phyloP scores from a whole-genome alignment of 345 rosid genomes.

The Aurinia saxatilis region DNA sequence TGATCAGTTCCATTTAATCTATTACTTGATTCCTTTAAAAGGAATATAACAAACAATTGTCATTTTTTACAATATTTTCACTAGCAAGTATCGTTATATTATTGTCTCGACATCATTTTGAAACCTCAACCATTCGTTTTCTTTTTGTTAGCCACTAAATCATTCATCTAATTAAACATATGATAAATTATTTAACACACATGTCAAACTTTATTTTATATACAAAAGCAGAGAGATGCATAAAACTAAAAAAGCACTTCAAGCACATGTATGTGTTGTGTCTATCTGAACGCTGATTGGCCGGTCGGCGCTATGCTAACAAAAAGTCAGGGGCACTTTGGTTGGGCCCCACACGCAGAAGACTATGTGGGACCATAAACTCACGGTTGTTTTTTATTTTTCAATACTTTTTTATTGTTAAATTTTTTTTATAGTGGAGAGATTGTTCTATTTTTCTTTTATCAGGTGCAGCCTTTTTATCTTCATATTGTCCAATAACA shows the following conservation, averaged over 20 bases:
- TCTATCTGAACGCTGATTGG: constrained; percentile 22
- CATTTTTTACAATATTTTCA: no score
- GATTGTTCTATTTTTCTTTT: background rate
- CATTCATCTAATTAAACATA: constrained; percentile 3
- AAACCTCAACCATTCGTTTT: background rate
- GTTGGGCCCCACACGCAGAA: constrained; percentile 18
- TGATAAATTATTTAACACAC: background rate
- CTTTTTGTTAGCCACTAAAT: background rate
- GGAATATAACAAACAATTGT: no score
- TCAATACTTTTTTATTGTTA: background rate
- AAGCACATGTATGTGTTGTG: constrained; percentile 3
- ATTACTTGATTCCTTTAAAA: no score
- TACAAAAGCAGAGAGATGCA: background rate
- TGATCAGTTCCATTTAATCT: no score
- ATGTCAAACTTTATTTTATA: background rate
- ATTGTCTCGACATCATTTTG: background rate
- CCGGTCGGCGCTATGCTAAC: constrained; percentile 31
- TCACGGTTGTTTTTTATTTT: background rate
- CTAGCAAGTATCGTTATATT: background rate
- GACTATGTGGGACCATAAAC: constrained; percentile 4
- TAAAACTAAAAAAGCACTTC: background rate
- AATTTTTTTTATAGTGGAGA: background rate
- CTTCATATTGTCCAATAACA: constrained; percentile 26
- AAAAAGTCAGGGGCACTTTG: constrained; percentile 17
- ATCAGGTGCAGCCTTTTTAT: constrained; percentile 17